A percentile compares a stretch with the other conserved stretches of the same genome.
These are phyloP conservation scores for Fagus crenata DNA, from an alignment of 306 rosid genomes.

Conservation along the genomic window DNA sequence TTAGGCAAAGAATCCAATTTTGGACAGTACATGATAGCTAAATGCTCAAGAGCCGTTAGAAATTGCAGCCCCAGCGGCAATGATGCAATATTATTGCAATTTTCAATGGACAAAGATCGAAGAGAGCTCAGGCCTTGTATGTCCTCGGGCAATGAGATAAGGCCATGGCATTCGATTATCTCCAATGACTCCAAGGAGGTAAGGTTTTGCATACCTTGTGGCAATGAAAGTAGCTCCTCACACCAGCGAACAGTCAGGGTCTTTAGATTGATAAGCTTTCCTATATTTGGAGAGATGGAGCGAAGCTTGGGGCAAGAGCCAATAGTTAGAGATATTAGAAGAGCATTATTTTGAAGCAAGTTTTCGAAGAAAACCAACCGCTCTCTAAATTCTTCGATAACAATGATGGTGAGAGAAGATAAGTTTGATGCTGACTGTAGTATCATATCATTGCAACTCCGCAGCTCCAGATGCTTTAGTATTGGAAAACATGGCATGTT, in stretches of 20 bases:
- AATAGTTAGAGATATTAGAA: constrained; percentile 22
- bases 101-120: constrained; percentile 31
- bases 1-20: constrained; percentile 19
- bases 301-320: constrained; percentile 25
- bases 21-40: constrained; percentile 27
- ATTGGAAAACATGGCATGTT: constrained; percentile 25
- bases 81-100: constrained; percentile 13
- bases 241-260: constrained; percentile 30
- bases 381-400: constrained; percentile 23
- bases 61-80: constrained; percentile 21
- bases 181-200: constrained; percentile 27
- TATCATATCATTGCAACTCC: constrained; percentile 2
- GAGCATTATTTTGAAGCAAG: constrained; percentile 18
- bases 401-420: constrained; percentile 18
- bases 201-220: constrained; percentile 29
- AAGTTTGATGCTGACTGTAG: constrained; percentile 13
- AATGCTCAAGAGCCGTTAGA: constrained; percentile 28
- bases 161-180: constrained; percentile 26
- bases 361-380: neutral
- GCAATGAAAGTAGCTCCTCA: neutral
- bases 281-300: constrained; percentile 9
- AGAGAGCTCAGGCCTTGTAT: constrained; percentile 21
- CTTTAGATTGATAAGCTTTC: constrained; percentile 10
- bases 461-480: constrained; percentile 16
- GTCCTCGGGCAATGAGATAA: constrained; percentile 20